Conservation (phyloP, 2,329 filamentous ascomycete genomes). For the Acrocalymma vagum region DNA sequence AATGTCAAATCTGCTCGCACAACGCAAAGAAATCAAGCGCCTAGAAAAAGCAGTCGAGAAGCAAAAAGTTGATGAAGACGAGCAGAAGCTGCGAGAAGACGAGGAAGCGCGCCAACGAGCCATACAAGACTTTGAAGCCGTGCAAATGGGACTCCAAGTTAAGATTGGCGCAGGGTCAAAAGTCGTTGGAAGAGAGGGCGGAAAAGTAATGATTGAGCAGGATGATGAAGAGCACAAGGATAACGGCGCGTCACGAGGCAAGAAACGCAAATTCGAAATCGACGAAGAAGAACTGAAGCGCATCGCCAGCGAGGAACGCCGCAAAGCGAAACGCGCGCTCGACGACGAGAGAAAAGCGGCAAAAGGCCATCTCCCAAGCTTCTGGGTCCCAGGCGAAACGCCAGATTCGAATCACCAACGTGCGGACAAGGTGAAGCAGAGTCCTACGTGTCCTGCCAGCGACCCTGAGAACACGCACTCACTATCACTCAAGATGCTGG, state of each 20-base stretch:
- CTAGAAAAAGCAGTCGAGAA: slow-evolving; percentile 72
- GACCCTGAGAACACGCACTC: slow-evolving; percentile 71
- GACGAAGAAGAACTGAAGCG: slow-evolving; percentile 78
- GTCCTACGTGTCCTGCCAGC: slow-evolving; percentile 81
- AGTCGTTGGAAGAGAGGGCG: slow-evolving; percentile 52
- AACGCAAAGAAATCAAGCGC: slow-evolving; percentile 90
- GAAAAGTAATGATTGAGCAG: slow-evolving; percentile 54
- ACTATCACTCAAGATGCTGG: slow-evolving; percentile 80
- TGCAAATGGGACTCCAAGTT: slow-evolving; percentile 71
- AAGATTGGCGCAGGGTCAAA: slow-evolving; percentile 46
- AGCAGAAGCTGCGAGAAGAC: slow-evolving; percentile 67
- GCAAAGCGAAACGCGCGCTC: slow-evolving; percentile 73
- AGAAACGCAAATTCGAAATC: slow-evolving; percentile 82
- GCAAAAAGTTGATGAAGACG: slow-evolving; percentile 68
- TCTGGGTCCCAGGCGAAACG: slow-evolving; percentile 90
- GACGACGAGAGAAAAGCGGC: slow-evolving; percentile 73
- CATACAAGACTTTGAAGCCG: slow-evolving; percentile 82
- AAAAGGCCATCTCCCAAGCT: slow-evolving; percentile 79
- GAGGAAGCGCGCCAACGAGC: slow-evolving; percentile 76
- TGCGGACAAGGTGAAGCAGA: slow-evolving; percentile 62
- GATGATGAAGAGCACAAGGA: slow-evolving; percentile 44
- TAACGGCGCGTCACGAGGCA: slow-evolving; percentile 44
- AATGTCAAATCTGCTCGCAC: slow-evolving; percentile 86
- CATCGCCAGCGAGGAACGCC: slow-evolving; percentile 74
- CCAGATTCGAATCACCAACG: slow-evolving; percentile 64